Conservation (phyloP, 305 asterid species). For the Rubia tinctorum region DNA sequence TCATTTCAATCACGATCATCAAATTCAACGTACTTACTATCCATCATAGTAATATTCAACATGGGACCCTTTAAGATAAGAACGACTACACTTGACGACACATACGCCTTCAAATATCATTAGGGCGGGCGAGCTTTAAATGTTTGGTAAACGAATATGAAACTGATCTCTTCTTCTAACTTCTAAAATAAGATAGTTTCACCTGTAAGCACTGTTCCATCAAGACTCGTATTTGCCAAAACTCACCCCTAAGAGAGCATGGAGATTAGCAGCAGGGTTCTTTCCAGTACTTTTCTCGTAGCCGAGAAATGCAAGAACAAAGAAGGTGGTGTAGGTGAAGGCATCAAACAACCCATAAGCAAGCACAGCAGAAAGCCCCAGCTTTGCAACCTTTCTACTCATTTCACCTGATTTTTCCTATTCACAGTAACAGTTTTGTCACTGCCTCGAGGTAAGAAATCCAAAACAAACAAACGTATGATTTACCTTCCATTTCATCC, state of each 20-base stretch:
- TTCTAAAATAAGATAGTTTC: too few relatives aligned
- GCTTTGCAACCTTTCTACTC: constrained; percentile 35
- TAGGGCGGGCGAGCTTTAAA: too few relatives aligned
- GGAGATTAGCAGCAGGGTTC: constrained; percentile 51
- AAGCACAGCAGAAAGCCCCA: constrained; percentile 44
- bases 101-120: too few relatives aligned
- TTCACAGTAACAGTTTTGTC: not conserved
- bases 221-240: too few relatives aligned
- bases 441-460: not conserved
- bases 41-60: too few relatives aligned
- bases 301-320: constrained; percentile 33
- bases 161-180: too few relatives aligned
- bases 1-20: too few relatives aligned
- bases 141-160: too few relatives aligned
- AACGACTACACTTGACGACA: too few relatives aligned
- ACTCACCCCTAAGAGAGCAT: constrained; percentile 43
- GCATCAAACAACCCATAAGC: constrained; percentile 48
- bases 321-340: constrained; percentile 35
- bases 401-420: constrained; percentile 43
- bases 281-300: constrained; percentile 47
- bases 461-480: not conserved
- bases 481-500: constrained; percentile 12
- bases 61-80: too few relatives aligned
- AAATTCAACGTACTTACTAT: too few relatives aligned
- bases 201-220: not conserved